Evolutionary conservation across 2,329 filamentous ascomycete species (phyloP), one percentile per base, ranked within the genome.

Genomic region (Sclerotinia subarctica): DNA sequence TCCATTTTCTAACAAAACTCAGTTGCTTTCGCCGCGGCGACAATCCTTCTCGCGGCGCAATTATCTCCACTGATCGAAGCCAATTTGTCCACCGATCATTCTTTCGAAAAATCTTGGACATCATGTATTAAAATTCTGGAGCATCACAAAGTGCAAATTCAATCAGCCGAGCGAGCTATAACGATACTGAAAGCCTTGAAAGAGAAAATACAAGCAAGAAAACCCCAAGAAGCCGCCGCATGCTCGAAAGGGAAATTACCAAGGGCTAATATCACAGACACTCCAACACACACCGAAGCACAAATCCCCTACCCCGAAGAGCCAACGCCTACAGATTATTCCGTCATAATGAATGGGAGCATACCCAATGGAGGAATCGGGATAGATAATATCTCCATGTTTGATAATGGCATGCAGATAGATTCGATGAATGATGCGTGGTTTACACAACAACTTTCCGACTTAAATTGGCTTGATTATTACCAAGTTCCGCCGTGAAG

Each of bases 21-120:
- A 71, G 70, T 72, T 57, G 60, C 70, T 42, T 71, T 72, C 47
- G 52, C 70, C 29, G 69, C 70, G 32, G 70, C 69, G 21, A 68
- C 63, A 8, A 66, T 71, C 24, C 70, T 72, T 51, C 42, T 69
- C 21, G 69, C 70, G 11, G 67, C 68, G 2, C 21, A 57, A 51
- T 24, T 67, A 46, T 71, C 70, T 54, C 64, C 47, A 21, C 24
- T 66, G 11, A 59, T 59, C 19, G 44, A 38, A 21, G 19, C 13
- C 8, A 59, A 19, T 29, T 49, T 62, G 11, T 26, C 44, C 11
- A 38, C n/a, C 5, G 44, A 42, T 17, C 32, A 66, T 38, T 66
- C 10, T 21, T 67, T 67, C 10, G 38, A 52, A 42, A 63, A 26
- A 24, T 67, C 65, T 19, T 67, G 65, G 65, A 35, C 19, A n/a